These are phyloP conservation scores for Metschnikowia gruessii DNA, from an alignment of 805 yeast species.

Conservation along the genomic window DNA sequence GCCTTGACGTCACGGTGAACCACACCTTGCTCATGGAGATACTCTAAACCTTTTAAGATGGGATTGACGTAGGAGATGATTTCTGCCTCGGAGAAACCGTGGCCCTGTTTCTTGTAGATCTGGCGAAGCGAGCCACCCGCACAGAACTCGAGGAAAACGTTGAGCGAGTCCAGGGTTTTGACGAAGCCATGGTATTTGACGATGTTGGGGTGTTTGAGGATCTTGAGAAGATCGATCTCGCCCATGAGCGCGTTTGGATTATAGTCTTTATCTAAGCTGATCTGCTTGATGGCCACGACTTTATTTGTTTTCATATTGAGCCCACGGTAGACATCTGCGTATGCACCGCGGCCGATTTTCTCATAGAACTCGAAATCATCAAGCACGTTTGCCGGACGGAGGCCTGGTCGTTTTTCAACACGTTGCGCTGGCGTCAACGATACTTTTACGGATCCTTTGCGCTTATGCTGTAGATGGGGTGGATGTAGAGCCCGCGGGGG, in stretches of 20 bases:
- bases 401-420: conserved; percentile 42
- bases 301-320: conserved; percentile 61
- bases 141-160: conserved; percentile 56
- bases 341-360: conserved; percentile 86
- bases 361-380: conserved; percentile 54
- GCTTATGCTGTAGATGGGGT: background rate
- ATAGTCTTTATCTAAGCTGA: conserved; percentile 52
- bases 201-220: conserved; percentile 49
- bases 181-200: conserved; percentile 61
- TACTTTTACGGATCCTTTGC: conserved; percentile 36
- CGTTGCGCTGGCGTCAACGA: conserved; percentile 53
- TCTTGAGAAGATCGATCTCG: conserved; percentile 64
- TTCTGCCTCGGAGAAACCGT: conserved; percentile 53
- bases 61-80: conserved; percentile 43
- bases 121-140: conserved; percentile 64
- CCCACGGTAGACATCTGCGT: conserved; percentile 81
- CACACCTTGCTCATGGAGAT: conserved; percentile 68
- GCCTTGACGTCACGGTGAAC: conserved; percentile 81
- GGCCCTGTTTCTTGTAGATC: conserved; percentile 45
- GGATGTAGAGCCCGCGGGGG: too few relatives aligned
- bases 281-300: conserved; percentile 77
- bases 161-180: conserved; percentile 49
- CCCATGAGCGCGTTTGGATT: conserved; percentile 51
- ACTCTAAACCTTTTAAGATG: conserved; percentile 52
- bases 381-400: conserved; percentile 38